Evolutionary conservation across 768 basidiomycete genomes (phyloP), one percentile per base, ranked within the genome.

Genomic region (Lactarius sanguifluus): DNA sequence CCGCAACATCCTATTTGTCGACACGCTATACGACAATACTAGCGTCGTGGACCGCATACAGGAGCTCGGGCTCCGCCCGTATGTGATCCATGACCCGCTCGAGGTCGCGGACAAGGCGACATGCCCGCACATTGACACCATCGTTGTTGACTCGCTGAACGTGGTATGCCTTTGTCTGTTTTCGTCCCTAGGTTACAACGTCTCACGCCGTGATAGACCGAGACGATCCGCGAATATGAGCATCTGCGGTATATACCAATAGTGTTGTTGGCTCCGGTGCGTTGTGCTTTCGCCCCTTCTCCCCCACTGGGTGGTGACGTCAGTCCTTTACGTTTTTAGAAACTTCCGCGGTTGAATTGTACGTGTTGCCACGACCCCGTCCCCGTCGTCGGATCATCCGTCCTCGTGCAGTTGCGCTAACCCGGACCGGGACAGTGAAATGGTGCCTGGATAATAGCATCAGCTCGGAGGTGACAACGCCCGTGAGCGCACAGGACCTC

Each of bases 401-500:
- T 28, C n/a, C 32, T 72, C 77, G 45, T 76, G 73, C 45, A 71
- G 64, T 34, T 41, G 20, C 36, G 36, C 57, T 59, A 34, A 54
- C 38, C 13, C 13, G n/a, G n/a, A 16, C 15, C 34, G 72, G 50
- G 58, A 5, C 76, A 88, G 94, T 97, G 73, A 96, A 96, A 84
- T 95, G 93, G 89, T 97, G 95, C 75, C 79, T 96, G 61, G 95
- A 97, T 77, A 95, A 96, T 77, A 94, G 94, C 69, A 96, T 99
- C 74, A 92, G 90, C 68, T 91, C 96, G 18, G 94, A 97, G 74
- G 88, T 96, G 71, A 97, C 94, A 1, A 93, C 93, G 1, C 96
- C 96, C 8, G 88, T 94, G 40, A 86, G 87, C 13, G 83, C 90
- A 2, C 91, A 94, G 75, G 96, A 98, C 72, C 86, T 99, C 15